These are phyloP conservation scores for Juglanconis oblonga DNA, from an alignment of 2,329 filamentous ascomycete species.

Conservation along the genomic window DNA sequence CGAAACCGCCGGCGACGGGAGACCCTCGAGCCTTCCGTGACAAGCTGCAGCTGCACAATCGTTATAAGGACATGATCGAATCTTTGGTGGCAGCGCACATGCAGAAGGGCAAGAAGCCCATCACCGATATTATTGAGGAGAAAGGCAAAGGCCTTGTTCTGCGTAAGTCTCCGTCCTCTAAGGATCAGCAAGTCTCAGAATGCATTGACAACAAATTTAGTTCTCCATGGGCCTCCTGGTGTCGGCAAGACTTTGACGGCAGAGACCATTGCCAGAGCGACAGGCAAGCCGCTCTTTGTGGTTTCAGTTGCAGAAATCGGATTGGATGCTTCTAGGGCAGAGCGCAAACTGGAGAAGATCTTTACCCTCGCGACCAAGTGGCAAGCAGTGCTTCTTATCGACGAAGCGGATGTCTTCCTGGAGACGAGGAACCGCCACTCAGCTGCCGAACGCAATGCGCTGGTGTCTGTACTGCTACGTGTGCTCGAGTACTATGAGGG, in stretches of 20 bases:
- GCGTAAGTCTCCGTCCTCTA: neutral
- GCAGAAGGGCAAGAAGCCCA: slow-evolving; percentile 7
- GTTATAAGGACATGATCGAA: slow-evolving; percentile 13
- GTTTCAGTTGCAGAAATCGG: slow-evolving; percentile 18
- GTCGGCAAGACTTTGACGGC: slow-evolving; percentile 19
- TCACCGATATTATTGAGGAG: slow-evolving; percentile 17
- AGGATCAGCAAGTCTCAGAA: too few relatives aligned
- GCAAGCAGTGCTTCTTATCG: slow-evolving; percentile 26
- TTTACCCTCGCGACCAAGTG: slow-evolving; percentile 23
- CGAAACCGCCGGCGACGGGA: neutral
- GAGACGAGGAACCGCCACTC: slow-evolving; percentile 16
- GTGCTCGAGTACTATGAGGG: slow-evolving; percentile 18
- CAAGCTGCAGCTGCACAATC: slow-evolving; percentile 7
- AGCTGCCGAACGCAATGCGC: slow-evolving; percentile 15
- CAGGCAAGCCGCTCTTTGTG: slow-evolving; percentile 13
- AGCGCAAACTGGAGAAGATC: slow-evolving; percentile 15
- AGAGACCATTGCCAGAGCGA: slow-evolving; percentile 16
- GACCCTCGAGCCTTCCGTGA: neutral
- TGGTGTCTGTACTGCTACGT: slow-evolving; percentile 20
- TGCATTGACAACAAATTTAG: too few relatives aligned
- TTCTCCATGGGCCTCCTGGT: slow-evolving; percentile 17
- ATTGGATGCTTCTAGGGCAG: slow-evolving; percentile 7
- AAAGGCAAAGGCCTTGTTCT: slow-evolving; percentile 16
- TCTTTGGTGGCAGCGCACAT: slow-evolving; percentile 13
- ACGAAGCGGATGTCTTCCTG: slow-evolving; percentile 24